Evolutionary conservation across 495 filamentous ascomycete genomes (phyloP), one percentile per base, ranked within the genome.

Genomic region (Daldinia grandis): DNA sequence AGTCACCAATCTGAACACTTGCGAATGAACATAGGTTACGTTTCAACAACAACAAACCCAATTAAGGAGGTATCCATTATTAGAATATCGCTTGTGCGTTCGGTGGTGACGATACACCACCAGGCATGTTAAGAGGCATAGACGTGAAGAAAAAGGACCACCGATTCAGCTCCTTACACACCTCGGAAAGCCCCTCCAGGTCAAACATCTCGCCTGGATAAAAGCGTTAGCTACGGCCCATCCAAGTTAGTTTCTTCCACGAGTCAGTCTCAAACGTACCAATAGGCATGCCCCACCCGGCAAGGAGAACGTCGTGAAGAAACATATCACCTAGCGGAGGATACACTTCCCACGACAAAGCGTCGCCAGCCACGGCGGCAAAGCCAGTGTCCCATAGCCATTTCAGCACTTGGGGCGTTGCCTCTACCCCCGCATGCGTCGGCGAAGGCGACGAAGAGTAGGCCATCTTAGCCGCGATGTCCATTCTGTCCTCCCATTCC

Each of bases 251-350:
- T 31, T 31, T 17, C 9, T 4, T 15, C 17, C 17, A 14, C 15
- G 6, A 38, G 2, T 30, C 1, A 15, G 6, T 31, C 12, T 6
- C 6, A 47, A 58, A 58, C 37, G 58, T 67, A 5, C 86, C 86
- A 69, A 89, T 86, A 5, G 86, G 85, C 68, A 82, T 75, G 0
- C 87, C 87, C 85, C 84, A 88, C 10, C 81, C 81, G 4, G 77
- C 80, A 31, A 88, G 65, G 17, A 86, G 69, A 77, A 79, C 84
- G 65, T 88, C 81, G 69, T 89, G 87, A n/a, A 73, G 56, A 14
- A 72, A 47, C 2, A 72, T 14, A 58, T 55, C 58, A 37, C 69
- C 38, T 12, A 44, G 15, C 15, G 72, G 78, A n/a, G 82, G 82
- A 51, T 73, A 81, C 14, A 79, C 78, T 69, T 87, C 84, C 53